Conservation (phyloP, 2,329 filamentous ascomycete genomes). For the Fusarium fujikuroi region DNA sequence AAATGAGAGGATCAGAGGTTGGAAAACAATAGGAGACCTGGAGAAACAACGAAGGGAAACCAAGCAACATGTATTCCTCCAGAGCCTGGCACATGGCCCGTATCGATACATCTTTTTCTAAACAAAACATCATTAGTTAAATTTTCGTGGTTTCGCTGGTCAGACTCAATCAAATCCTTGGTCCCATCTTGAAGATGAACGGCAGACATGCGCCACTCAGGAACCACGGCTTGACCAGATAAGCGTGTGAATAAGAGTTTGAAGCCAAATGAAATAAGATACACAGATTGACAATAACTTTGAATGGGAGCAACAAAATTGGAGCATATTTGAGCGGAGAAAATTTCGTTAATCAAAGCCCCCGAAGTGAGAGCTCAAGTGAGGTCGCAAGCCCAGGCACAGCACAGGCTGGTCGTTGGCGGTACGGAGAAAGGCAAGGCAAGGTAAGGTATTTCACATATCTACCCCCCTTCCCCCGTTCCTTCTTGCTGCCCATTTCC, state of each 20-base stretch:
- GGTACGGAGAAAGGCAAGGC: slow-evolving; percentile 38
- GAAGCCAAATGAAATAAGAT: not conserved
- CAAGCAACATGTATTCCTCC: not conserved
- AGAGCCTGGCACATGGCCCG: not conserved
- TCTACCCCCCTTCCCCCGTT: slow-evolving; percentile 52
- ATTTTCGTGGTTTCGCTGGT: not conserved
- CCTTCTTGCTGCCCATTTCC: slow-evolving; percentile 45
- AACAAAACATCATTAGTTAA: not conserved
- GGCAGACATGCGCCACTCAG: slow-evolving; percentile 9
- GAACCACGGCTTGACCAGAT: slow-evolving; percentile 4
- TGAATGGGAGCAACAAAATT: slow-evolving; percentile 7
- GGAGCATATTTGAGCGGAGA: slow-evolving; percentile 26
- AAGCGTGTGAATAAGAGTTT: not conserved
- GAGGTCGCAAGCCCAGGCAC: slow-evolving; percentile 35
- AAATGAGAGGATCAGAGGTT: slow-evolving; percentile 29
- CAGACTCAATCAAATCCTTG: slow-evolving; percentile 25
- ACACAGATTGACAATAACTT: not conserved
- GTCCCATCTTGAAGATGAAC: slow-evolving; percentile 23
- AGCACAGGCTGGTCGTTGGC: slow-evolving; percentile 34
- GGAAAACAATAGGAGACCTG: not conserved
- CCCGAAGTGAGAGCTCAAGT: slow-evolving; percentile 26
- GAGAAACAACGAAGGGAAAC: not conserved
- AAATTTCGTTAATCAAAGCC: slow-evolving; percentile 31
- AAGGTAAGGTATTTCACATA: slow-evolving; percentile 50
- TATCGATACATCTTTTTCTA: not conserved